These are phyloP conservation scores for Keqinozyma sinolaborantium DNA, from an alignment of 1,139 yeast species.

Conservation along the genomic window DNA sequence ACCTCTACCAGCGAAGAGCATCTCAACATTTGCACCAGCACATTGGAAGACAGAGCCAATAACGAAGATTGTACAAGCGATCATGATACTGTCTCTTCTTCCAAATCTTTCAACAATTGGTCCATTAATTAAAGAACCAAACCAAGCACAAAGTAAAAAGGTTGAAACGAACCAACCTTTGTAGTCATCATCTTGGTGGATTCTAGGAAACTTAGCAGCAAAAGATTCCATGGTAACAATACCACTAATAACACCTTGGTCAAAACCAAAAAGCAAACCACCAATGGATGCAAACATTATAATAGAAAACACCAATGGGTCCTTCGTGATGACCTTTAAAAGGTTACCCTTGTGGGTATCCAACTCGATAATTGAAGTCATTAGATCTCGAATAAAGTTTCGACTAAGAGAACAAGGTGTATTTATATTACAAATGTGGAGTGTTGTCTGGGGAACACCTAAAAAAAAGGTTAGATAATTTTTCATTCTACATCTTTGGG, in stretches of 20 bases:
- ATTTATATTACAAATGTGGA: too few species aligned
- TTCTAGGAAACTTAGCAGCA: slow-evolving; percentile 15
- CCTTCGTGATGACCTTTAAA: slow-evolving; percentile 6
- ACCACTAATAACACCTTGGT: slow-evolving; percentile 75
- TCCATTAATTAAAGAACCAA: slow-evolving; percentile 18
- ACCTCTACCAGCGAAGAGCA: slow-evolving; percentile 22
- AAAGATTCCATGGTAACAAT: slow-evolving; percentile 44
- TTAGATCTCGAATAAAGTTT: too few species aligned
- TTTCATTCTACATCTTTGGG: too few species aligned
- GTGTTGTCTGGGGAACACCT: too few species aligned
- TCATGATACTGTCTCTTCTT: slow-evolving; percentile 25
- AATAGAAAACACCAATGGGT: slow-evolving; percentile 13
- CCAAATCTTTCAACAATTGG: slow-evolving; percentile 25
- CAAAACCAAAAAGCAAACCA: slow-evolving; percentile 57
- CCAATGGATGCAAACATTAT: slow-evolving; percentile 18
- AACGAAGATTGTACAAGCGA: slow-evolving; percentile 21
- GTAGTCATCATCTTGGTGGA: slow-evolving; percentile 16
- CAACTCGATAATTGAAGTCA: slow-evolving; percentile 1
- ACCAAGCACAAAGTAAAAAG: slow-evolving; percentile 19
- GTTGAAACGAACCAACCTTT: slow-evolving; percentile 22
- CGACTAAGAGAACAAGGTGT: too few species aligned
- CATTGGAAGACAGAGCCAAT: slow-evolving; percentile 37
- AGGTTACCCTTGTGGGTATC: slow-evolving; percentile 5
- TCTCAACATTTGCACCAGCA: slow-evolving; percentile 10
- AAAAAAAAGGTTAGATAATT: too few species aligned